phyloP scores from a whole-genome alignment of 345 rosid species.

The Eucalyptus sp. region DNA sequence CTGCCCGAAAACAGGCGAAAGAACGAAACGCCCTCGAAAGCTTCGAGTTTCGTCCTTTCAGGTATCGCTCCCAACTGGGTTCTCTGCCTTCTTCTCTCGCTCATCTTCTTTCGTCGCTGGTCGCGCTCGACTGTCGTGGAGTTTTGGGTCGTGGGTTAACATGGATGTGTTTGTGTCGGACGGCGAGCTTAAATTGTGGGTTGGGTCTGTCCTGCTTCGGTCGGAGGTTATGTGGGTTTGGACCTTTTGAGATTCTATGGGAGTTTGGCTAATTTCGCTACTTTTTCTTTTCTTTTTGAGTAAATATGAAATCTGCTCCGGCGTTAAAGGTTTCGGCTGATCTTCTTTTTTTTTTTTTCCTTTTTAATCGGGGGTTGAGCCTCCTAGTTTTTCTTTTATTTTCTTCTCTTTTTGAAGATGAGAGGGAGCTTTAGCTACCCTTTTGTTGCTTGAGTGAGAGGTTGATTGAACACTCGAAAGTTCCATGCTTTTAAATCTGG shows the following conservation, averaged over 20 bases:
- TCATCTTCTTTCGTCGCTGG: not conserved
- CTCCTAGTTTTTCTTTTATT: not conserved
- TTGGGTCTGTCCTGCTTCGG: not conserved
- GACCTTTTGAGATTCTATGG: not conserved
- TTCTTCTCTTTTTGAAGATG: not conserved
- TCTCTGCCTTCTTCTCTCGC: not conserved
- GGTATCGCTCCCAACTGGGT: not conserved
- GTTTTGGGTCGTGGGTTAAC: not conserved
- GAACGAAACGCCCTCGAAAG: not conserved
- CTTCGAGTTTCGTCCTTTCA: not conserved
- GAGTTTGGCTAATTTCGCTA: not conserved
- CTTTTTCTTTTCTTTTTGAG: not conserved
- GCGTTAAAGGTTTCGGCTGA: not conserved
- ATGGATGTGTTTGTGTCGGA: not conserved
- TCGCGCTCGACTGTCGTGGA: not conserved
- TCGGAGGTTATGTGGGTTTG: not conserved
- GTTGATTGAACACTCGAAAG: not conserved
- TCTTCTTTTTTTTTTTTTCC: not conserved
- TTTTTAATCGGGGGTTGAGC: not conserved
- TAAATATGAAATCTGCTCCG: not conserved
- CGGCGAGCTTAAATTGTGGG: not conserved
- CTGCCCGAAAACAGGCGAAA: not conserved
- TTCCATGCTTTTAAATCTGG: not conserved
- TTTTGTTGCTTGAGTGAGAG: not conserved
- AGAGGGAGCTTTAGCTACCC: not conserved